Conservation (phyloP, 805 yeast genomes). For the Zygoascus bituminiphila region DNA sequence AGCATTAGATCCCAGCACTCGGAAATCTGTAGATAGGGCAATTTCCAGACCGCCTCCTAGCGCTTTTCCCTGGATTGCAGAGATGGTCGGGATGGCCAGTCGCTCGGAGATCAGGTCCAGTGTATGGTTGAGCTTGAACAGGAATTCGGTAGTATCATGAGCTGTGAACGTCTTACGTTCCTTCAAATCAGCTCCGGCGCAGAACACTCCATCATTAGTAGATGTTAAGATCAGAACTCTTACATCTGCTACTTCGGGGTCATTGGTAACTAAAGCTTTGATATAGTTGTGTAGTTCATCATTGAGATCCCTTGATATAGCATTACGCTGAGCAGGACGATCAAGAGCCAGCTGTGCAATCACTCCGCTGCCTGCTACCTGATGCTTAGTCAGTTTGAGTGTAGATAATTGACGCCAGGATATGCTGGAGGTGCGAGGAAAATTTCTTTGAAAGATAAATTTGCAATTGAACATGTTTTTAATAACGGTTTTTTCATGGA, state of each 20-base stretch:
- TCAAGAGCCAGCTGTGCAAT: constrained; percentile 23
- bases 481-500: too few species aligned
- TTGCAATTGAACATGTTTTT: too few species aligned
- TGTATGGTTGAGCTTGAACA: constrained; percentile 25
- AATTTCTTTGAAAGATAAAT: too few species aligned
- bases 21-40: constrained; percentile 35
- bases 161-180: constrained; percentile 30
- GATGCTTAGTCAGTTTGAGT: background rate
- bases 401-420: background rate
- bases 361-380: background rate
- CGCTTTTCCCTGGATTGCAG: constrained; percentile 37
- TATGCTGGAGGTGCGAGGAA: too few species aligned
- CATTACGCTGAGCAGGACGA: constrained; percentile 28
- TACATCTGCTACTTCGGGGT: constrained; percentile 13
- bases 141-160: constrained; percentile 23
- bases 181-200: constrained; percentile 38
- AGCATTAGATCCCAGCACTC: constrained; percentile 31
- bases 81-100: constrained; percentile 34
- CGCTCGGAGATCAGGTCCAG: constrained; percentile 24
- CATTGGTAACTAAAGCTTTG: constrained; percentile 12
- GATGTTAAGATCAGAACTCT: constrained; percentile 24
- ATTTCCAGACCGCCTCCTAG: constrained; percentile 41
- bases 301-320: constrained; percentile 24
- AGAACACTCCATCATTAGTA: constrained; percentile 20
- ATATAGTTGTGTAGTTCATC: constrained; percentile 22